Evolutionary conservation across 371 early-diverging fungal species (phyloP).

Genomic region (Nematocida sp.): DNA sequence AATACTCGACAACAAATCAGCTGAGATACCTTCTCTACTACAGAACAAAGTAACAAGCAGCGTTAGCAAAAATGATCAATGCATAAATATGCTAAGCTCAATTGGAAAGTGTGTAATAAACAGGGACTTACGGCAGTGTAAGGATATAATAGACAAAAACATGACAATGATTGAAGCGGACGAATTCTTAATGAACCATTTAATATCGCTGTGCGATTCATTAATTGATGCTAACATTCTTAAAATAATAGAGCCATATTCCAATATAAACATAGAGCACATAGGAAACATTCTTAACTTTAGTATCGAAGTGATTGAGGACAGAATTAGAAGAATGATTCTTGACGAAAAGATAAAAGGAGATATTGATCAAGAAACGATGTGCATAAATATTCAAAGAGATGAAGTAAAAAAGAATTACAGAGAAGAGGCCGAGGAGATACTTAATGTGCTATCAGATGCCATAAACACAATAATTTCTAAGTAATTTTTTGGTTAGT

Average conservation of each 20-base stretch:
- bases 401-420: background rate
- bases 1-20: slow-evolving; percentile 61
- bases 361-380: slow-evolving; percentile 87
- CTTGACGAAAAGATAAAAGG: slow-evolving; percentile 88
- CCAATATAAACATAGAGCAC: slow-evolving; percentile 86
- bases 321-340: slow-evolving; percentile 90
- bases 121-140: slow-evolving; percentile 59
- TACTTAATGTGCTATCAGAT: slow-evolving; percentile 45
- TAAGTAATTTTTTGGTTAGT: background rate
- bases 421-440: slow-evolving; percentile 24
- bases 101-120: slow-evolving; percentile 54
- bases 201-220: slow-evolving; percentile 75
- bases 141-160: slow-evolving; percentile 58
- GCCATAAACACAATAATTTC: slow-evolving; percentile 15
- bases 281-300: slow-evolving; percentile 84
- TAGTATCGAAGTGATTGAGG: slow-evolving; percentile 82
- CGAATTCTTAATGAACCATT: slow-evolving; percentile 66
- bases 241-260: slow-evolving; percentile 94
- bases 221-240: slow-evolving; percentile 87
- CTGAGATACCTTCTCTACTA: slow-evolving; percentile 62
- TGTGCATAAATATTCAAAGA: slow-evolving; percentile 45
- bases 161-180: slow-evolving; percentile 53
- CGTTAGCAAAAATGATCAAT: slow-evolving; percentile 39
- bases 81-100: slow-evolving; percentile 60
- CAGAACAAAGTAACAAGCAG: slow-evolving; percentile 55